Evolutionary conservation across 345 rosid genomes (phyloP), one percentile per base, ranked within the genome.

Genomic region (Hibiscus syriacus): DNA sequence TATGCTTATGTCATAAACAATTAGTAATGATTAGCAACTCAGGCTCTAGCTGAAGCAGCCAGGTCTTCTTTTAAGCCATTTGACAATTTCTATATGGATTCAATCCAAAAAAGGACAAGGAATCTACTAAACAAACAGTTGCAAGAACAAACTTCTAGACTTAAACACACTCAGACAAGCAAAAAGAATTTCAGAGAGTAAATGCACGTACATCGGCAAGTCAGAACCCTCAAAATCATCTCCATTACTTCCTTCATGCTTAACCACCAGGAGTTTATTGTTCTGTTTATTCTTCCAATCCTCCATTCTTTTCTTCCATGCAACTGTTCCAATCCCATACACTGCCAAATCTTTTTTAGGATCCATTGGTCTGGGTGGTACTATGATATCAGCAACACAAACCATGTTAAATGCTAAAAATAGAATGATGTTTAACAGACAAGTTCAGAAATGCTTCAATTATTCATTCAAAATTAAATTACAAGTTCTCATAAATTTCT

Each of bases 241-340:
- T 45, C 80, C 85, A n/a, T 68, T 83, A 46, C 66, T 14, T 59
- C 83, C 83, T 6, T 83, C 82, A 23, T 87, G 89, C 83, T 80
- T 79, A 77, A 86, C 86, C 69, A 86, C 83, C 77, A 83, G 84
- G 69, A 77, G 81, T 70, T 83, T 92, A 56, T 86, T 90, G 20
- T 65, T 76, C 70, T 87, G 96, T 75, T 88, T 92, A 76, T 77
- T 79, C 78, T 80, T 92, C 96, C 96, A 90, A 7, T 85, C 88
- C 68, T 87, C 96, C 95, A 92, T 90, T 53, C 82, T 80, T 67
- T 90, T 90, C 68, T 92, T 92, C 98, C 98, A 92, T 2, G 98
- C 98, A n/a, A 92, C 89, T 23, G 86, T 90, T 64, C 98, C 98
- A 64, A 90, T 90, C 26, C 98, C 98, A 38, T 92, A 89, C 25